Evolutionary conservation across 2,329 filamentous ascomycete genomes (phyloP).

Genomic region (Tricladium varicosporioides): DNA sequence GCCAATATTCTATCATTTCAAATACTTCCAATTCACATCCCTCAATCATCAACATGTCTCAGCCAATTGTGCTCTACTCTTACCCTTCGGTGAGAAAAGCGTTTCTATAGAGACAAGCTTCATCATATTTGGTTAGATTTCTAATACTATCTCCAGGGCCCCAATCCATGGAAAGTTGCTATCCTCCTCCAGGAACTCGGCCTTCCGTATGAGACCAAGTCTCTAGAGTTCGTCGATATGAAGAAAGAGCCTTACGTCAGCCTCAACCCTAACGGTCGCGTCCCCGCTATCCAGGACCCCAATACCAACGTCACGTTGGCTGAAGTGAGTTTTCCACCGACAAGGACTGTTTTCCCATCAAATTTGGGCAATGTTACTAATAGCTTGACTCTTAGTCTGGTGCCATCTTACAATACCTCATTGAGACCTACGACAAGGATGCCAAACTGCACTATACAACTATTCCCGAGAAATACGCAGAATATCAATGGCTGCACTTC

Average conservation of each 20-base stretch:
- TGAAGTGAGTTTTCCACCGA: too few relatives aligned
- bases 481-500: conserved; percentile 39
- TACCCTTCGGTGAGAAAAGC: too few relatives aligned
- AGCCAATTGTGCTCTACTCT: too few relatives aligned
- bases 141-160: too few relatives aligned
- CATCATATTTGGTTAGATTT: too few relatives aligned
- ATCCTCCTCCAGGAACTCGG: conserved; percentile 1
- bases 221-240: not conserved
- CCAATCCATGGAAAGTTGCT: conserved; percentile 6
- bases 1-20: too few relatives aligned
- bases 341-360: too few relatives aligned
- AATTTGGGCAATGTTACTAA: too few relatives aligned
- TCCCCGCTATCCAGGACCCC: conserved; percentile 3
- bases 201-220: not conserved
- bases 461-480: conserved; percentile 30
- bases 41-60: too few relatives aligned
- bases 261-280: conserved; percentile 5
- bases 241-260: conserved; percentile 1
- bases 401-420: conserved; percentile 43
- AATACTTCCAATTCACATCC: too few relatives aligned
- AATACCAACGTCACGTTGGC: conserved; percentile 3
- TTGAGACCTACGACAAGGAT: conserved; percentile 39
- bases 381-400: too few relatives aligned
- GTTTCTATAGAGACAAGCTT: too few relatives aligned
- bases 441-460: conserved; percentile 34